Percentiles rank a stretch among this genome's conserved stretches.
Conservation (phyloP, 1,284 basidiomycete genomes). For the Ustilago nuda region DNA sequence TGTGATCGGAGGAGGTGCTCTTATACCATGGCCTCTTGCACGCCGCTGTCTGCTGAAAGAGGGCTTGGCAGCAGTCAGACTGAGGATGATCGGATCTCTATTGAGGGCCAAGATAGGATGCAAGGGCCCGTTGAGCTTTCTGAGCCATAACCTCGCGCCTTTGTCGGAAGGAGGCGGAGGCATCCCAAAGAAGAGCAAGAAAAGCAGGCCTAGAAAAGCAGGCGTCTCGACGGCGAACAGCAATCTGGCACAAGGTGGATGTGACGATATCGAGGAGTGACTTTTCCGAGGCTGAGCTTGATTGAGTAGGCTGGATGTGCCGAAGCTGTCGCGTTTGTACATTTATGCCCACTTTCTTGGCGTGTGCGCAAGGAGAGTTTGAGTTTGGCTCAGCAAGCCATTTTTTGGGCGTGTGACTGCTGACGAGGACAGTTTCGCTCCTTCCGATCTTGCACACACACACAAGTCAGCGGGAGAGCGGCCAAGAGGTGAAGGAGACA, state of each 20-base stretch:
- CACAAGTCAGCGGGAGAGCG: not conserved
- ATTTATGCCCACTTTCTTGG: not conserved
- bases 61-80: not conserved
- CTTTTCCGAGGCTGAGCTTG: not conserved
- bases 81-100: too few relatives aligned
- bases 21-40: not conserved
- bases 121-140: not conserved
- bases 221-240: not conserved
- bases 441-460: not conserved
- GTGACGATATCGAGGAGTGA: not conserved
- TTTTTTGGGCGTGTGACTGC: slow-evolving; percentile 3
- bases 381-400: not conserved
- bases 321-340: not conserved
- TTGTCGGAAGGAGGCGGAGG: not conserved
- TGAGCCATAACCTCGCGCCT: not conserved
- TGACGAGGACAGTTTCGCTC: not conserved
- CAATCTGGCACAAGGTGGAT: not conserved
- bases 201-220: not conserved
- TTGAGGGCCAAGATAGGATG: too few relatives aligned
- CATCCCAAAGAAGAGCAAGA: too few relatives aligned
- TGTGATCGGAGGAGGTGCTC: not conserved
- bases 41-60: not conserved
- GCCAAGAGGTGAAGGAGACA: too few relatives aligned
- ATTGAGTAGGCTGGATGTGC: not conserved
- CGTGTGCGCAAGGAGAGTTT: slow-evolving; percentile 6